These are phyloP conservation scores for Strobilomyces dryophilus DNA, from an alignment of 768 basidiomycete species.

Conservation along the genomic window DNA sequence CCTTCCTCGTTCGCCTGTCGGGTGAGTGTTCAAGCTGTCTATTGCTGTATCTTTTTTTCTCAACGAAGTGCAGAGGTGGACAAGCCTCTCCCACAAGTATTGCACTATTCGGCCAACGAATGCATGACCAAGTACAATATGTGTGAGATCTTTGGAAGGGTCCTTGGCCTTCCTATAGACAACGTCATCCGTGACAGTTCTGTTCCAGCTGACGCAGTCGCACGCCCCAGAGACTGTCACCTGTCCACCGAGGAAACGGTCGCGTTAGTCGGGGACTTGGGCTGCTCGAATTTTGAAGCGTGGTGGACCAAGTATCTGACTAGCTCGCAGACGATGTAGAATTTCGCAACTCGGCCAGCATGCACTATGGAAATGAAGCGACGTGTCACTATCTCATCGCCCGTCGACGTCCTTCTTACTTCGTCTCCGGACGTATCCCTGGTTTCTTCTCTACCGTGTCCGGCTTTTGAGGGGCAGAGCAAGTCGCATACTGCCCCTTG, in stretches of 20 bases:
- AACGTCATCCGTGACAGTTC: slow-evolving; percentile 76
- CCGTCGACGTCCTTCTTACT: background rate
- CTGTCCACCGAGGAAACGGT: slow-evolving; percentile 76
- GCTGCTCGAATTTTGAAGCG: slow-evolving; percentile 67
- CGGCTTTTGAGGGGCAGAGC: slow-evolving; percentile 9
- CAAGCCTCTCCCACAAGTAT: slow-evolving; percentile 41
- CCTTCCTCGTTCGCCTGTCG: slow-evolving; percentile 73
- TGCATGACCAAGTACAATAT: slow-evolving; percentile 94
- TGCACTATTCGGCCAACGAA: slow-evolving; percentile 84
- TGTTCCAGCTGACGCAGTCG: slow-evolving; percentile 62
- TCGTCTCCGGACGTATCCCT: background rate
- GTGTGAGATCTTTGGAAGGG: slow-evolving; percentile 69
- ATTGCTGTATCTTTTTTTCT: background rate
- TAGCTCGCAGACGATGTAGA: slow-evolving; percentile 11
- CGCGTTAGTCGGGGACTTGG: slow-evolving; percentile 56
- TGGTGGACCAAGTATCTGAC: slow-evolving; percentile 71
- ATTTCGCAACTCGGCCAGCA: background rate
- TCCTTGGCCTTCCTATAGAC: slow-evolving; percentile 63
- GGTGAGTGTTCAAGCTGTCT: slow-evolving; percentile 38
- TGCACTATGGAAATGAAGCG: slow-evolving; percentile 1
- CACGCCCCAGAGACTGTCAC: slow-evolving; percentile 77
- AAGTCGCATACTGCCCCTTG: slow-evolving; percentile 20
- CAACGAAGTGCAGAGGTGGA: slow-evolving; percentile 33
- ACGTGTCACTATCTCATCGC: background rate
- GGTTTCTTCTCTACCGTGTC: slow-evolving; percentile 8